phyloP scores from a whole-genome alignment of 257 asterid species.

The Lycium barbarum region DNA sequence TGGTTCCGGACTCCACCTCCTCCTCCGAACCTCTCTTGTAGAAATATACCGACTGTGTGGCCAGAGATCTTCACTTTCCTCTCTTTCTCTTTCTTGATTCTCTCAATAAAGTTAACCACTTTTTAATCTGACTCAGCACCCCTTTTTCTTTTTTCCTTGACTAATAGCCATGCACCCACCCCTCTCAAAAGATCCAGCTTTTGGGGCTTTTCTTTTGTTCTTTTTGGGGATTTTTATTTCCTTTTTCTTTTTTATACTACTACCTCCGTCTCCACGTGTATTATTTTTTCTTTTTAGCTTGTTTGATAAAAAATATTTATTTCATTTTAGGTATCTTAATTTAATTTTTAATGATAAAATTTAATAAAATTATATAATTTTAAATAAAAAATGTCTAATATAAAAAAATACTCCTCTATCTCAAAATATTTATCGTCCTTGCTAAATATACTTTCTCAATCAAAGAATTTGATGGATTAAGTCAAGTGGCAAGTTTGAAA shows the following conservation, averaged over 20 bases:
- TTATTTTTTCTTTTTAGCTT: background rate
- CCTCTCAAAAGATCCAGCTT: conserved; percentile 36
- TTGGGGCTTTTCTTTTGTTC: conserved; percentile 41
- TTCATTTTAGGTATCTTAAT: too few relatives aligned
- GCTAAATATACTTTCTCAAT: too few relatives aligned
- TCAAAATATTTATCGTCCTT: too few relatives aligned
- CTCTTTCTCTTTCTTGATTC: conserved; percentile 39
- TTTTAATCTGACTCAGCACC: conserved; percentile 61
- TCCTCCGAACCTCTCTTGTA: too few relatives aligned
- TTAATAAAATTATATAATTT: too few relatives aligned
- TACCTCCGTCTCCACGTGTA: conserved; percentile 3
- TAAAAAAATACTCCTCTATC: too few relatives aligned
- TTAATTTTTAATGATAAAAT: too few relatives aligned
- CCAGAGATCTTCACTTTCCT: conserved; percentile 50
- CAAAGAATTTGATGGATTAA: background rate
- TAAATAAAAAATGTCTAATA: too few relatives aligned
- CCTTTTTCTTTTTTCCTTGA: conserved; percentile 15
- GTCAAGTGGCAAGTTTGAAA: background rate
- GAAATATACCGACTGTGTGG: conserved; percentile 47
- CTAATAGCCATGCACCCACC: background rate
- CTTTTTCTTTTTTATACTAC: background rate
- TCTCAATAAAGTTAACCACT: conserved; percentile 52
- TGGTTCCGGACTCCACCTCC: too few relatives aligned
- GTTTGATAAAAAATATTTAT: background rate
- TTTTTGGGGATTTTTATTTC: conserved; percentile 29